Evolutionary conservation across 2,329 filamentous ascomycete species (phyloP).

Genomic region (Trichophyton verrucosum): DNA sequence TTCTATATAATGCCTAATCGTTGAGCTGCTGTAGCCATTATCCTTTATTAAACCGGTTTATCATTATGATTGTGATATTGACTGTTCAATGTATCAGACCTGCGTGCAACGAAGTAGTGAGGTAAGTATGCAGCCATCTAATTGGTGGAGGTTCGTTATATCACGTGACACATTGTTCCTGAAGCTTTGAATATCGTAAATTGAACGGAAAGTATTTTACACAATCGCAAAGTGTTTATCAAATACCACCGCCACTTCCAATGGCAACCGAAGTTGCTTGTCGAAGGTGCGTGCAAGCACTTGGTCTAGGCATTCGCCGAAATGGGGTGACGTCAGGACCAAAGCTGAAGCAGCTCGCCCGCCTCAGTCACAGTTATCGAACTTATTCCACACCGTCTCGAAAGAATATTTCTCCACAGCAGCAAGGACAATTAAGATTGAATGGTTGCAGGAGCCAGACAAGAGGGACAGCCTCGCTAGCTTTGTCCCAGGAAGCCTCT

Average conservation of each 20-base stretch:
- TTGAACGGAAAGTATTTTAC: background rate
- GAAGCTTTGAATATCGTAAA: background rate
- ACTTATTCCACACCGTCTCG: slow-evolving; percentile 16
- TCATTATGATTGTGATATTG: no score
- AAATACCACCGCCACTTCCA: slow-evolving; percentile 5
- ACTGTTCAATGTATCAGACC: no score
- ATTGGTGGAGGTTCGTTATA: no score
- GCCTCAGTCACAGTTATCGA: slow-evolving; percentile 21
- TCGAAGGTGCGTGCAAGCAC: slow-evolving; percentile 28
- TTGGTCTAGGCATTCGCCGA: slow-evolving; percentile 21
- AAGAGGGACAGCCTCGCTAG: slow-evolving; percentile 12
- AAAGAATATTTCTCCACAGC: slow-evolving; percentile 7
- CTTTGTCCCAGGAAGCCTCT: slow-evolving; percentile 6
- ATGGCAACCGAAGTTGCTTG: slow-evolving; percentile 33
- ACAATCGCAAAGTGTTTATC: background rate
- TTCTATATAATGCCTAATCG: background rate
- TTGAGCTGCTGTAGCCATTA: no score
- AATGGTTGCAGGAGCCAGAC: slow-evolving; percentile 9
- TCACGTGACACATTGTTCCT: background rate
- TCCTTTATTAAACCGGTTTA: no score
- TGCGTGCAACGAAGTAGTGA: no score
- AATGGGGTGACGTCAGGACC: slow-evolving; percentile 16
- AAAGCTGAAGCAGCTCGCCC: slow-evolving; percentile 15
- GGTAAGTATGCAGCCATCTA: no score
- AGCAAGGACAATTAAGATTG: background rate